These are phyloP conservation scores for Jaltomata sinuosa DNA, from an alignment of 257 asterid genomes.

Conservation along the genomic window DNA sequence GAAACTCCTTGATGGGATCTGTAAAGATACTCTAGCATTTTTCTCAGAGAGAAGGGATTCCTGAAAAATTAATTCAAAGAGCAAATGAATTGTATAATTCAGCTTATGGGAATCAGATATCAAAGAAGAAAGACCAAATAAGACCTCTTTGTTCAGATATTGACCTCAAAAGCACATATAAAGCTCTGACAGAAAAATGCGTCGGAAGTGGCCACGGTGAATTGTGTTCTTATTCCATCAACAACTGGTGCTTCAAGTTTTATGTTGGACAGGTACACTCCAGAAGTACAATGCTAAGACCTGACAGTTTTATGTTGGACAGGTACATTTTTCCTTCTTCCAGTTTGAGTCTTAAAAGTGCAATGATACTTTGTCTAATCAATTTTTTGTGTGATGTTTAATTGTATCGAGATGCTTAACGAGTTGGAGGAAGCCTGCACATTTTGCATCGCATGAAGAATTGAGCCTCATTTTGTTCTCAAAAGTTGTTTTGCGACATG, in stretches of 20 bases:
- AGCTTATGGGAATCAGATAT: conserved; percentile 26
- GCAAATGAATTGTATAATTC: conserved; percentile 13
- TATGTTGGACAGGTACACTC: conserved; percentile 82
- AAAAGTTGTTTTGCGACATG: neutral
- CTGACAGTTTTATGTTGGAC: conserved; percentile 83
- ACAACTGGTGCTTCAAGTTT: conserved; percentile 80
- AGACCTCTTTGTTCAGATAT: conserved; percentile 3
- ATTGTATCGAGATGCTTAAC: neutral
- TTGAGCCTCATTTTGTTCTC: conserved; percentile 9
- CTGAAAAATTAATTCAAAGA: too few relatives aligned
- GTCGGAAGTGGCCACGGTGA: conserved; percentile 17
- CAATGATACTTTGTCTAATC: too few relatives aligned
- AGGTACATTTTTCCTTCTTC: conserved; percentile 31
- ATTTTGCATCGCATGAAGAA: neutral
- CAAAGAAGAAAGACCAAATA: neutral
- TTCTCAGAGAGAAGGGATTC: too few relatives aligned
- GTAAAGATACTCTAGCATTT: conserved; percentile 73
- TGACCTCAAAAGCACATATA: too few relatives aligned
- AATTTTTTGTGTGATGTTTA: too few relatives aligned
- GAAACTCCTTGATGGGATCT: conserved; percentile 71
- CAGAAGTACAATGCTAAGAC: too few relatives aligned
- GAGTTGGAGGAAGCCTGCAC: neutral
- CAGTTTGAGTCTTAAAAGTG: too few relatives aligned
- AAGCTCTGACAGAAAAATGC: conserved; percentile 8
- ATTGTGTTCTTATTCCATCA: conserved; percentile 64